Conservation (phyloP, 2,329 filamentous ascomycete species). For the Cyphellophora europaea region DNA sequence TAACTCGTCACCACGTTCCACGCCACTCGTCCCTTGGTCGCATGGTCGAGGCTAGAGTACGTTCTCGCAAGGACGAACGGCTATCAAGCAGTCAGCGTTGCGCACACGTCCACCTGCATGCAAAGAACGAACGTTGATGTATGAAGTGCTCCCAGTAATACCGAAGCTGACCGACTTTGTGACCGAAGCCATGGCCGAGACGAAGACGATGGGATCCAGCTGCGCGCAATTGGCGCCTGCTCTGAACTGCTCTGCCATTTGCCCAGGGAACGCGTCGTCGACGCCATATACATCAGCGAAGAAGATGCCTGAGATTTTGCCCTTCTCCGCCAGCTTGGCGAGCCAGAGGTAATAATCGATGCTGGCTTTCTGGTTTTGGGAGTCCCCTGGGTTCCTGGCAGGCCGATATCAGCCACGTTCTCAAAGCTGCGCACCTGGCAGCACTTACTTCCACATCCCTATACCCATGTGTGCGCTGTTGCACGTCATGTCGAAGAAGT, state of each 20-base stretch:
- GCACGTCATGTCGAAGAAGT: neutral
- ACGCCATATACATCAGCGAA: conserved; percentile 28
- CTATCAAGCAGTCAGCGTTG: too few relatives aligned
- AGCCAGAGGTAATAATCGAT: conserved; percentile 46
- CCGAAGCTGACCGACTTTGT: conserved; percentile 55
- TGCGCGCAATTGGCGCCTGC: neutral
- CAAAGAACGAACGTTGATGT: conserved; percentile 22
- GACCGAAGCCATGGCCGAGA: conserved; percentile 56
- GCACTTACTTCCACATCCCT: neutral
- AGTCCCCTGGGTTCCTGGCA: neutral
- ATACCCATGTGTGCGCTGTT: neutral
- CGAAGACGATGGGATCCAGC: conserved; percentile 17
- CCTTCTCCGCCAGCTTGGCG: conserved; percentile 37
- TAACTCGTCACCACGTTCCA: conserved; percentile 58
- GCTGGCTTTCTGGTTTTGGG: neutral
- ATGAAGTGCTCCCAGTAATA: conserved; percentile 53
- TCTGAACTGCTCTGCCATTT: neutral
- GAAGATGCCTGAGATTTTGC: conserved; percentile 43
- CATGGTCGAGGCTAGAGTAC: conserved; percentile 53
- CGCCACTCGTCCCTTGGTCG: conserved; percentile 50
- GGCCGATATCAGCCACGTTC: neutral
- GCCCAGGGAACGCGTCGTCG: conserved; percentile 26
- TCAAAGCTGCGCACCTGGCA: neutral
- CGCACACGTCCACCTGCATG: too few relatives aligned
- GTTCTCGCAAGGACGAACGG: conserved; percentile 53